Percentiles rank a stretch among this genome's conserved stretches.
Evolutionary conservation across 1,284 basidiomycete genomes (phyloP).

Genomic region (Fomitiporia mediterranea): DNA sequence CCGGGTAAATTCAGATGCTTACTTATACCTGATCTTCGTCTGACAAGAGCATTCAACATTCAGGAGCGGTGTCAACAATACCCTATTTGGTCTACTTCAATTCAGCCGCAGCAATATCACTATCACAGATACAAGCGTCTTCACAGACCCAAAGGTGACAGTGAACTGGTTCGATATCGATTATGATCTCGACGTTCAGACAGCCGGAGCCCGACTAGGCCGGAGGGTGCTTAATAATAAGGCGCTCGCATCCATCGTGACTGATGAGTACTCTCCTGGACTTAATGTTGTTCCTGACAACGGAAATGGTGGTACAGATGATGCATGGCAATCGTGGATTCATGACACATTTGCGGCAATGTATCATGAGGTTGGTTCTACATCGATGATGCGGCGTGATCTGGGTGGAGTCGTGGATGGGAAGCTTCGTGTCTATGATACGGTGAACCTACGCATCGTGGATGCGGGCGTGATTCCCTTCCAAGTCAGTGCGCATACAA

Average conservation of each 20-base stretch:
- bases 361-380: slow-evolving; percentile 37
- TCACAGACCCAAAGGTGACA: slow-evolving; percentile 39
- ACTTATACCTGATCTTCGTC: not conserved
- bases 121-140: slow-evolving; percentile 42
- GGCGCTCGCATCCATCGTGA: slow-evolving; percentile 27
- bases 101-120: slow-evolving; percentile 49
- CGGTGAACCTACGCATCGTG: slow-evolving; percentile 20
- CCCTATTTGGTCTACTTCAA: slow-evolving; percentile 50
- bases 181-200: slow-evolving; percentile 46
- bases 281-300: slow-evolving; percentile 4
- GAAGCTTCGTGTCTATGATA: slow-evolving; percentile 26
- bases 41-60: not conserved
- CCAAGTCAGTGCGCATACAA: slow-evolving; percentile 21
- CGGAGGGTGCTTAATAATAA: slow-evolving; percentile 40
- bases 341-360: slow-evolving; percentile 21
- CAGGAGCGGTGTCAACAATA: slow-evolving; percentile 43
- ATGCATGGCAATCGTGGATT: slow-evolving; percentile 22
- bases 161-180: slow-evolving; percentile 48
- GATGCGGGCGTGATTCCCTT: slow-evolving; percentile 24
- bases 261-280: slow-evolving; percentile 10
- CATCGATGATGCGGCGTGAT: slow-evolving; percentile 36
- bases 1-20: slow-evolving; percentile 4
- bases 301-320: slow-evolving; percentile 19
- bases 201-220: slow-evolving; percentile 42
- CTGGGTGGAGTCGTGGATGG: slow-evolving; percentile 41